Base-by-base conservation (phyloP, 257 asterid genomes). In the Henckelia pumila region DNA sequence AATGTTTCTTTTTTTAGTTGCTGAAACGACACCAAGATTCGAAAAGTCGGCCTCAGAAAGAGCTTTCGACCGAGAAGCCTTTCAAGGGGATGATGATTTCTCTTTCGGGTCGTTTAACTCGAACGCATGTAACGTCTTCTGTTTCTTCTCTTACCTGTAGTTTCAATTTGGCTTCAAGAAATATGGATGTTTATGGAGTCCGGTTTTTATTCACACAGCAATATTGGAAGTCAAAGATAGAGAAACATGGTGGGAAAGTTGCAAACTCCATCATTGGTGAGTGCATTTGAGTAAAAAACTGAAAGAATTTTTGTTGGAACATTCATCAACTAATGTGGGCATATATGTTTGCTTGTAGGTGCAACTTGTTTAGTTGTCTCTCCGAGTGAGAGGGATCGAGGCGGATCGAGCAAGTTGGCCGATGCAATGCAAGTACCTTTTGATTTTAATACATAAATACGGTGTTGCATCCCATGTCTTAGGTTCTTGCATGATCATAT, bases 181-280 rank as follows among this genome's bases (percentile, higher is more conserved):
- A 29, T 64, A 56, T 24, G 13, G 2, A 22, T 44, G 17, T 9
- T 67, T 63, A 5, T 14, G 11, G 17, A 5, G 26, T 10, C 53
- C 10, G 21, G 3, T 16, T 2, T 64, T 59, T 63, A 58, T 24
- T 14, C 30, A 7, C 29, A 10, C 56, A 93, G 98, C 97, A 93
- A 86, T 77, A 83, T 67, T 90, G 96, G 95, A 93, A 81, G 80
- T 60, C 84, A 0, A 74, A 86, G 78, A 90, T 90, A 33, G 95
- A 93, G 81, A 88, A 83, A 73, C 68, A 75, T 25, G 98, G 96
- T 20, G 97, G 97, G 49, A 73, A 85, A 66, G 92, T 90, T 28
- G 71, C 87, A 9, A 88, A 82, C 71, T 76, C 87, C 2, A 83
- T 90, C n/a, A 81, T 82, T 40, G 98, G 98, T 93, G 80, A 22